phyloP scores from a whole-genome alignment of 805 yeast species.

The Candida adriatica region DNA sequence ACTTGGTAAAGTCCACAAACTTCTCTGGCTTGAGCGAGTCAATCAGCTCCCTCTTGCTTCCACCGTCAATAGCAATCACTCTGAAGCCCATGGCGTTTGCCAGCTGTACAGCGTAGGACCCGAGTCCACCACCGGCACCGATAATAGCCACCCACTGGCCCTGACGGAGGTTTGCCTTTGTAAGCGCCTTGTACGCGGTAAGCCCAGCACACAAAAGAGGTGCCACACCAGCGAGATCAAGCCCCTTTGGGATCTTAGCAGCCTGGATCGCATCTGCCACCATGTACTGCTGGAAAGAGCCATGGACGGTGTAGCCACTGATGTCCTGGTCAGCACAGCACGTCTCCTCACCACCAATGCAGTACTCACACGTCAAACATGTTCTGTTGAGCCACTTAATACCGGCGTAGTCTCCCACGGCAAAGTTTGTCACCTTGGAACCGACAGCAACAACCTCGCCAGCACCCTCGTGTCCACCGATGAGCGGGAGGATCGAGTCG shows the following conservation, averaged over 20 bases:
- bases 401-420: constrained; percentile 60
- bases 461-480: constrained; percentile 72
- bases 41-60: constrained; percentile 52
- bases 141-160: constrained; percentile 72
- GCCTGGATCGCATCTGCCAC: constrained; percentile 60
- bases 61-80: constrained; percentile 69
- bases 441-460: constrained; percentile 62
- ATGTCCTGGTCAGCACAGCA: constrained; percentile 63
- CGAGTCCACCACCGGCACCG: constrained; percentile 82
- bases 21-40: constrained; percentile 54
- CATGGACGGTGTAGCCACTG: constrained; percentile 73
- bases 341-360: constrained; percentile 50
- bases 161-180: constrained; percentile 45
- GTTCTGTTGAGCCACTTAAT: constrained; percentile 64
- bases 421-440: constrained; percentile 47
- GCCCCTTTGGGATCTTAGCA: constrained; percentile 46
- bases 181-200: constrained; percentile 63
- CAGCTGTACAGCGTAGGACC: constrained; percentile 68
- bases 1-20: constrained; percentile 45
- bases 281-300: constrained; percentile 68
- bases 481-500: constrained; percentile 47
- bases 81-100: constrained; percentile 70
- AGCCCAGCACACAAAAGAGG: constrained; percentile 76
- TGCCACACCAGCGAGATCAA: constrained; percentile 47
- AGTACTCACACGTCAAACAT: constrained; percentile 57